A percentile compares a stretch with the other conserved stretches of the same genome.
Conservation (phyloP, 768 basidiomycete species). For the Pulveroboletus sp. region DNA sequence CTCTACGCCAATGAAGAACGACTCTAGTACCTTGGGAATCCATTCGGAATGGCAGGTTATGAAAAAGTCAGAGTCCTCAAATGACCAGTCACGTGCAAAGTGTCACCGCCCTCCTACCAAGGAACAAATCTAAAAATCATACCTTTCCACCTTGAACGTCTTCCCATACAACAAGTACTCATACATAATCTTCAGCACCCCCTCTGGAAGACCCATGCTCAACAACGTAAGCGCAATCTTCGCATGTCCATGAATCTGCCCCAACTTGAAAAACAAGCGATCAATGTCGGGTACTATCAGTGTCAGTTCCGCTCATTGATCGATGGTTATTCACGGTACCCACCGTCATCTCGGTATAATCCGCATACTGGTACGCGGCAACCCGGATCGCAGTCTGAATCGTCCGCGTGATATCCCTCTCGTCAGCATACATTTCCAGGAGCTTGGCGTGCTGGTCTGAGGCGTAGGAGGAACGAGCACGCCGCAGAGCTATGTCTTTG, state of each 20-base stretch:
- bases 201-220: constrained; percentile 91
- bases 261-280: constrained; percentile 94
- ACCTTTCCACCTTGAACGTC: constrained; percentile 85
- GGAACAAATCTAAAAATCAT: constrained; percentile 56
- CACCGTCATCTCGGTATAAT: constrained; percentile 89
- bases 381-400: constrained; percentile 92
- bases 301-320: neutral
- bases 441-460: no score
- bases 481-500: no score
- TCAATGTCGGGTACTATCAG: constrained; percentile 80
- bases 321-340: constrained; percentile 32
- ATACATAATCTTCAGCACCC: constrained; percentile 91
- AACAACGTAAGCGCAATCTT: constrained; percentile 92
- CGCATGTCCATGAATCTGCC: constrained; percentile 87
- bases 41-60: no score
- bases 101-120: no score
- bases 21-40: no score
- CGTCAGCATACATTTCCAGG: constrained; percentile 93
- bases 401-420: constrained; percentile 87
- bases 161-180: constrained; percentile 86
- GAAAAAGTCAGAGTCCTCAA: no score
- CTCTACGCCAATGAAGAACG: no score
- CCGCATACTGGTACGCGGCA: constrained; percentile 88
- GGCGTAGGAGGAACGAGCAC: no score
- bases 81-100: no score